Percentiles rank a stretch among this genome's conserved stretches.
phyloP scores from a whole-genome alignment of 805 yeast genomes.

The Teunomyces lycoperdinae region DNA sequence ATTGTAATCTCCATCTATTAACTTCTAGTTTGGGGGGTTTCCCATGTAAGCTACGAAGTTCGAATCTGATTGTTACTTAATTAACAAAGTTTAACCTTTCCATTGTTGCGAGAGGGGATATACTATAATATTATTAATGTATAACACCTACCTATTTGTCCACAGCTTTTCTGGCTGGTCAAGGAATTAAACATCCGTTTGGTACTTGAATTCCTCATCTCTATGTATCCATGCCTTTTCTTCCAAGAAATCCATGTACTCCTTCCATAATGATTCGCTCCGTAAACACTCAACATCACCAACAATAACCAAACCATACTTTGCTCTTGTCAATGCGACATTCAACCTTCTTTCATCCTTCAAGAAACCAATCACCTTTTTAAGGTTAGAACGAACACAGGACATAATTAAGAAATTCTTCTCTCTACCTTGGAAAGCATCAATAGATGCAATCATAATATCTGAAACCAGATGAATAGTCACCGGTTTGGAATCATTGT shows the following conservation, averaged over 20 bases:
- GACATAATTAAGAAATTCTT: conserved; percentile 29
- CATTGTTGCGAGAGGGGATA: neutral
- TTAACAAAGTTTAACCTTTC: neutral
- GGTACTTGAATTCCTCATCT: conserved; percentile 8
- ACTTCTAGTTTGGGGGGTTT: too few relatives aligned
- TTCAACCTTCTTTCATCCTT: conserved; percentile 28
- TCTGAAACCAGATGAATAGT: conserved; percentile 48
- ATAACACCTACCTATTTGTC: neutral
- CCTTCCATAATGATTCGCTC: conserved; percentile 51
- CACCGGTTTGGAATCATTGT: conserved; percentile 42
- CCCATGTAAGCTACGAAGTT: too few relatives aligned
- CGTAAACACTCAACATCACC: conserved; percentile 40
- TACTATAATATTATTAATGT: neutral
- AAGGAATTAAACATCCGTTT: neutral
- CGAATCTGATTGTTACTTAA: neutral
- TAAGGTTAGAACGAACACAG: conserved; percentile 25
- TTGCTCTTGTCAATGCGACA: conserved; percentile 30
- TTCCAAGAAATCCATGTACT: conserved; percentile 43
- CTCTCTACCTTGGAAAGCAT: conserved; percentile 30
- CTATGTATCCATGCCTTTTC: conserved; percentile 27
- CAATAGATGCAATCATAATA: conserved; percentile 40
- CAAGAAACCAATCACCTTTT: conserved; percentile 23
- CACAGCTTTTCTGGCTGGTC: too few relatives aligned
- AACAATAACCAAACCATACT: conserved; percentile 25
- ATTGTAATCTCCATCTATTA: too few relatives aligned